Percentiles rank a stretch among this genome's conserved stretches.
Evolutionary conservation across 31 red algal genomes (phyloP).

Genomic region (Pterothamnion heteromorphum): DNA sequence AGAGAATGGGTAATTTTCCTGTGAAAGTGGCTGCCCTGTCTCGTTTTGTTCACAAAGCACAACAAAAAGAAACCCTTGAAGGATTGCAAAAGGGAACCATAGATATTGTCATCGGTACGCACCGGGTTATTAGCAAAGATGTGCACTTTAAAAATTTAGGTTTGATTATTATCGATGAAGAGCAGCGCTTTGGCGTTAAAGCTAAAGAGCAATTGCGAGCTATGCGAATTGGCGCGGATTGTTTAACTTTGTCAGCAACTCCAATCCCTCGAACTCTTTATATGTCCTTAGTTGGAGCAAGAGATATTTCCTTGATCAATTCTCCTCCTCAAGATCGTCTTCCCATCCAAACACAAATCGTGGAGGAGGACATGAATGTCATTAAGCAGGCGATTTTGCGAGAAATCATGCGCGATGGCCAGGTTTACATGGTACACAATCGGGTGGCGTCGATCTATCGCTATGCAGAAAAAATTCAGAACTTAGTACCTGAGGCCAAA

Average conservation of each 20-base stretch:
- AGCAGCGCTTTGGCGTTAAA: slow-evolving; percentile 98
- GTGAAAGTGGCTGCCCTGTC: slow-evolving; percentile 59
- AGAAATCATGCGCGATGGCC: slow-evolving; percentile 77
- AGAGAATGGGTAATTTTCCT: slow-evolving; percentile 51
- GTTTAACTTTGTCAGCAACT: slow-evolving; percentile 82
- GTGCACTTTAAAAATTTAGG: slow-evolving; percentile 67
- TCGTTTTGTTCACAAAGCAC: slow-evolving; percentile 58
- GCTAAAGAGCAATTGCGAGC: slow-evolving; percentile 93
- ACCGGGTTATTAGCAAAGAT: slow-evolving; percentile 65
- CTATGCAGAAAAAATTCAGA: neutral
- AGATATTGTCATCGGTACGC: slow-evolving; percentile 80
- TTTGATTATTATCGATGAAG: slow-evolving; percentile 94
- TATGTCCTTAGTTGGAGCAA: slow-evolving; percentile 78
- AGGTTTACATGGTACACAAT: slow-evolving; percentile 56
- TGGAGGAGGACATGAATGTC: slow-evolving; percentile 42
- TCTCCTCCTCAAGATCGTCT: slow-evolving; percentile 72
- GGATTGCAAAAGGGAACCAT: slow-evolving; percentile 42
- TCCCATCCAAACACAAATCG: slow-evolving; percentile 67
- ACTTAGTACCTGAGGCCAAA: neutral
- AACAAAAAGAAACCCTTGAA: slow-evolving; percentile 34
- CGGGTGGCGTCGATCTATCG: neutral
- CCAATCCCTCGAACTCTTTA: slow-evolving; percentile 97
- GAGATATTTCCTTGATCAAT: slow-evolving; percentile 79
- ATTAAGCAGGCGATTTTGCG: slow-evolving; percentile 57
- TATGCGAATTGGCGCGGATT: slow-evolving; percentile 58